phyloP scores from a whole-genome alignment of 306 rosid species.

The Boehmeria nivea region DNA sequence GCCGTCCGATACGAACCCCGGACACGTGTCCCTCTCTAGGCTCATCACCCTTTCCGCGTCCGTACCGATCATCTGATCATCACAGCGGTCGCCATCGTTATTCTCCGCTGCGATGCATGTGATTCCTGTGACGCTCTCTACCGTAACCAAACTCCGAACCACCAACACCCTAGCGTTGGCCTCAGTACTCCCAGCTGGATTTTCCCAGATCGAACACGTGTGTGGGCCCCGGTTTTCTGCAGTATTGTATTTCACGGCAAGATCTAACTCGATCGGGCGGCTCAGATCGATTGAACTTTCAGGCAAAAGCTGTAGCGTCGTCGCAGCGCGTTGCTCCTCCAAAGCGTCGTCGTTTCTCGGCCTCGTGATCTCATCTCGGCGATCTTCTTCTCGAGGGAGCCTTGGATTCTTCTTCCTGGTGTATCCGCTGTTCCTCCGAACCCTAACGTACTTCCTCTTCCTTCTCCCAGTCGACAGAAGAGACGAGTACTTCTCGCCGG shows the following conservation, averaged over 20 bases:
- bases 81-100: no score
- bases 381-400: neutral
- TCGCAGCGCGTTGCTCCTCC: neutral
- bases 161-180: slow-evolving; percentile 15
- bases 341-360: neutral
- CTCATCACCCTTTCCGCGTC: slow-evolving; percentile 32
- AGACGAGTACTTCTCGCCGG: no score
- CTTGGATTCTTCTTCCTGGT: neutral
- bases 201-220: neutral
- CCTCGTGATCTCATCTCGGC: neutral
- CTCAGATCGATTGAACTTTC: slow-evolving; percentile 18
- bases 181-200: slow-evolving; percentile 2
- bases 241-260: neutral
- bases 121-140: slow-evolving; percentile 38
- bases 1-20: slow-evolving; percentile 51
- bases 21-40: slow-evolving; percentile 51
- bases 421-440: slow-evolving; percentile 25
- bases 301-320: slow-evolving; percentile 42
- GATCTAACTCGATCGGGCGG: slow-evolving; percentile 1
- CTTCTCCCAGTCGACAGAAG: slow-evolving; percentile 16
- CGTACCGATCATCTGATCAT: slow-evolving; percentile 11
- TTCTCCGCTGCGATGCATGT: slow-evolving; percentile 33
- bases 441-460: slow-evolving; percentile 63
- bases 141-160: slow-evolving; percentile 43
- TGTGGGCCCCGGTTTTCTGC: neutral